phyloP scores from a whole-genome alignment of 129 eudicot genomes.

The Helianthus tuberosus region DNA sequence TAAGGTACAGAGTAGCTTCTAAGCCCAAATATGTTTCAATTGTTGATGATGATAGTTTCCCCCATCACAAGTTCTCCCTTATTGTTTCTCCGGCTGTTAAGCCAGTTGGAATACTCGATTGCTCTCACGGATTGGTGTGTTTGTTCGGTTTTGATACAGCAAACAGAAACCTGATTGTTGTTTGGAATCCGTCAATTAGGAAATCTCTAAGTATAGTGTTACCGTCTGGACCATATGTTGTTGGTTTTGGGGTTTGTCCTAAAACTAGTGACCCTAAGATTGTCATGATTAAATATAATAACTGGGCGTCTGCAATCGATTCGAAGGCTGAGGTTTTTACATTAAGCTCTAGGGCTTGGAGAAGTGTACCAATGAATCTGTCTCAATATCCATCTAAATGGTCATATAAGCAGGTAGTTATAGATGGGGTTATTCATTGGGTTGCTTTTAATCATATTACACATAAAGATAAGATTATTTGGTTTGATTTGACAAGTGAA shows the following conservation, averaged over 20 bases:
- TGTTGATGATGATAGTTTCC: neutral
- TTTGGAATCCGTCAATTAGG: slow-evolving; percentile 1
- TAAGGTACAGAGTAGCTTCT: neutral
- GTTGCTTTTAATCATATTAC: neutral
- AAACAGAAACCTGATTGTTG: neutral
- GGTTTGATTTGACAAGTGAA: neutral
- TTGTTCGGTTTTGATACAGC: neutral
- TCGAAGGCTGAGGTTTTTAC: neutral
- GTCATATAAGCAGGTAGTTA: neutral
- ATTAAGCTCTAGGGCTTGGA: neutral
- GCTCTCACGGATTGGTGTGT: slow-evolving; percentile 7
- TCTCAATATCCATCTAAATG: neutral
- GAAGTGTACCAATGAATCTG: neutral
- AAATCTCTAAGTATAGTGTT: neutral
- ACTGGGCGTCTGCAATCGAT: neutral
- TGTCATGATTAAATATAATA: neutral
- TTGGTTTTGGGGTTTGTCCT: slow-evolving; percentile 9
- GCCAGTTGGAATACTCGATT: neutral
- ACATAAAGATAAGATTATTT: neutral
- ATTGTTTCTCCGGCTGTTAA: neutral
- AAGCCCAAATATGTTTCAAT: neutral
- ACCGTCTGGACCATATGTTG: neutral
- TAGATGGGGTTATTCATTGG: slow-evolving; percentile 1
- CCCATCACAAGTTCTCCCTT: neutral
- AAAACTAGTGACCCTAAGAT: neutral